Evolutionary conservation across 345 rosid species (phyloP), one percentile per base, ranked within the genome.

Genomic region (Mallotus nudiflorus): DNA sequence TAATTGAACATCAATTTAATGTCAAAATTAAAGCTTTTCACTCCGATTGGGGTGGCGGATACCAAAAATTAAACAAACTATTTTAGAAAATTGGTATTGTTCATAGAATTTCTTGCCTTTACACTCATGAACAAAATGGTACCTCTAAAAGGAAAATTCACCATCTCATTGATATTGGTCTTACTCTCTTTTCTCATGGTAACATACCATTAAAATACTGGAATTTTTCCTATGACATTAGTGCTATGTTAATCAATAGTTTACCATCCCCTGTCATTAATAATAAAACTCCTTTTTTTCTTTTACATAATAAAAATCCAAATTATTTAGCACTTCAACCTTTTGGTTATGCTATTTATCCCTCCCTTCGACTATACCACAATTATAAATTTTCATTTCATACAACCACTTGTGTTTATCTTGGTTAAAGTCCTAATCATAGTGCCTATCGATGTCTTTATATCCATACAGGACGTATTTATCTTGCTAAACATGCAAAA

Each of bases 101-200:
- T 3, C 62, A 58, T 18, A 1, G 22, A 2, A 59, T 59, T 29
- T 44, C 45, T 1, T 59, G 42, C 3, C 24, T 9, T 1, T 33
- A 59, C n/a, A 59, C 44, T 7, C 27, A 59, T 59, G 64, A 33
- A 7, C 6, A 59, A 18, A 59, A 59, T 59, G 64, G 27, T 42
- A 19, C 25, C 1, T 4, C 45, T 18, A 0, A 59, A 51, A 9
- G 1, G 1, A 51, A 51, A 51, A 51, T 51, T 51, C 25, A 3
- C 0, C 27, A 51, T 51, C 27, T 51, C 6, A 25, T 51, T 59
- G 45, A 33, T 18, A 14, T 16, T n/a, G n/a, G 42, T 31, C 44
- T 33, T 2, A 19, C 63, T 1, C 6, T 29, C 2, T 4, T 29
- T 9, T 42, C 42, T 18, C 63, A 14, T 31, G 24, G 11, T 31